These are phyloP conservation scores for Colletotrichum spinosum DNA, from an alignment of 2,329 filamentous ascomycete species.

Conservation along the genomic window DNA sequence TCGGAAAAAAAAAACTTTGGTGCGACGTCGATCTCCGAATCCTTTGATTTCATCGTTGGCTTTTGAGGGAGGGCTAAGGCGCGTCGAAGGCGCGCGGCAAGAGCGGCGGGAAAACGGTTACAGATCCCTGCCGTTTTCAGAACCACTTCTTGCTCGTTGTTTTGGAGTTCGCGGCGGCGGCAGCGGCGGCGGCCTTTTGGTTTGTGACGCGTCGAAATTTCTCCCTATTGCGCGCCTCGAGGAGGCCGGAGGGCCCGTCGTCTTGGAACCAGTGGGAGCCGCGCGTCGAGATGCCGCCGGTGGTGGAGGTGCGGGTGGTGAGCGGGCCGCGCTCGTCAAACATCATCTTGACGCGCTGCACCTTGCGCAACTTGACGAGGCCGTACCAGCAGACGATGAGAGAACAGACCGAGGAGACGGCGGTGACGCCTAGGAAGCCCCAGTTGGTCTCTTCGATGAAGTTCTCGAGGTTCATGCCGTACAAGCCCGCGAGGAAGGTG, in stretches of 20 bases:
- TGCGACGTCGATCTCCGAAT: too few relatives aligned
- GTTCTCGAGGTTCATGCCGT: conserved; percentile 99
- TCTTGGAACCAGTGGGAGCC: conserved; percentile 58
- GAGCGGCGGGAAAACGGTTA: too few relatives aligned
- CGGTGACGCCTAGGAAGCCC: conserved; percentile 84
- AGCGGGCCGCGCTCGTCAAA: conserved; percentile 54
- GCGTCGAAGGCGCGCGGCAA: too few relatives aligned
- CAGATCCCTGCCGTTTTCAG: not conserved
- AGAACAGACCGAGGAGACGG: conserved; percentile 77
- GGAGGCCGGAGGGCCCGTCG: conserved; percentile 61
- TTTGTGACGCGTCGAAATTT: conserved; percentile 62
- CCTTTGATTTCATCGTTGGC: too few relatives aligned
- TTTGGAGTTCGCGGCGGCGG: conserved; percentile 61
- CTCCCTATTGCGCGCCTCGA: conserved; percentile 67
- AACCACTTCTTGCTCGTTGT: conserved; percentile 42
- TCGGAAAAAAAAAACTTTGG: too few relatives aligned
- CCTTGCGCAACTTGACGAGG: conserved; percentile 82
- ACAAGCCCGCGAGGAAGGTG: conserved; percentile 97
- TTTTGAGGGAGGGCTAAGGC: too few relatives aligned
- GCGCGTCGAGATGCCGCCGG: conserved; percentile 31
- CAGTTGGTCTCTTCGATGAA: conserved; percentile 95
- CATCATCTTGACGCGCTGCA: conserved; percentile 90
- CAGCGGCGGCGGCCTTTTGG: conserved; percentile 26
- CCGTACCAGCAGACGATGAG: conserved; percentile 86
- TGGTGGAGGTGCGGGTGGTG: conserved; percentile 36